A percentile compares a stretch with the other conserved stretches of the same genome.
Conservation (phyloP, 176 grass and related monocot genomes). For the Oryza coarctata region DNA sequence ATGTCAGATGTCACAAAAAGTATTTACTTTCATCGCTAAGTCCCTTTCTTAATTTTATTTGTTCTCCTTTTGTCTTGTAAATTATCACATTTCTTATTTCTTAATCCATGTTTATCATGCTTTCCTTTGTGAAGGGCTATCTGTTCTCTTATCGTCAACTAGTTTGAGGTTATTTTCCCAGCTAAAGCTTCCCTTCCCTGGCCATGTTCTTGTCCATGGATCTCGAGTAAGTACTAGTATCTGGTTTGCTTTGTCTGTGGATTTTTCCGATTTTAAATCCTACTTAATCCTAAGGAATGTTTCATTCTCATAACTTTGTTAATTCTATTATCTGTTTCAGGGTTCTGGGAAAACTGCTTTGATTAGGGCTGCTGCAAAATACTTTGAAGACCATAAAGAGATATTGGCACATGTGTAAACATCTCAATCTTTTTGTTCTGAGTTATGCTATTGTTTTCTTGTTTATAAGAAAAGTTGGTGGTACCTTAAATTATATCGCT, state of each 20-base stretch:
- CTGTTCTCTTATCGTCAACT: constrained; percentile 66
- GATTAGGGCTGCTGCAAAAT: constrained; percentile 71
- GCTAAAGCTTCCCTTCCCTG: constrained; percentile 65
- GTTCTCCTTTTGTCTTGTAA: background rate
- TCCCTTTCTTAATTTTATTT: background rate
- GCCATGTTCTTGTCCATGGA: constrained; percentile 86
- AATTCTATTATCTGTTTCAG: constrained; percentile 46
- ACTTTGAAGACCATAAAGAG: constrained; percentile 76
- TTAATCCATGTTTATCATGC: constrained; percentile 19
- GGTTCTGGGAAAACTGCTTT: constrained; percentile 97
- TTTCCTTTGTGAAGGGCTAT: constrained; percentile 61
- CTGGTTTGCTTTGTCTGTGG: constrained; percentile 26
- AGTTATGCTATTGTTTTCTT: constrained; percentile 2
- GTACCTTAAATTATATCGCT: constrained; percentile 10
- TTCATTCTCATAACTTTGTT: constrained; percentile 2
- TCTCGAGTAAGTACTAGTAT: constrained; percentile 75
- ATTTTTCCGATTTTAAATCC: constrained; percentile 20
- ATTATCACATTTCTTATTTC: background rate
- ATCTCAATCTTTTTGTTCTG: constrained; percentile 12
- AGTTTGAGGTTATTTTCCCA: constrained; percentile 57
- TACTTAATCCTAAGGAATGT: background rate
- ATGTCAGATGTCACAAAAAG: constrained; percentile 78
- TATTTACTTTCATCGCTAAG: constrained; percentile 38
- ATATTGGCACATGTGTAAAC: constrained; percentile 77
- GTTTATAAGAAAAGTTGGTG: constrained; percentile 17